Evolutionary conservation across 1,284 basidiomycete species (phyloP).

Genomic region (Farysia itapuensis): DNA sequence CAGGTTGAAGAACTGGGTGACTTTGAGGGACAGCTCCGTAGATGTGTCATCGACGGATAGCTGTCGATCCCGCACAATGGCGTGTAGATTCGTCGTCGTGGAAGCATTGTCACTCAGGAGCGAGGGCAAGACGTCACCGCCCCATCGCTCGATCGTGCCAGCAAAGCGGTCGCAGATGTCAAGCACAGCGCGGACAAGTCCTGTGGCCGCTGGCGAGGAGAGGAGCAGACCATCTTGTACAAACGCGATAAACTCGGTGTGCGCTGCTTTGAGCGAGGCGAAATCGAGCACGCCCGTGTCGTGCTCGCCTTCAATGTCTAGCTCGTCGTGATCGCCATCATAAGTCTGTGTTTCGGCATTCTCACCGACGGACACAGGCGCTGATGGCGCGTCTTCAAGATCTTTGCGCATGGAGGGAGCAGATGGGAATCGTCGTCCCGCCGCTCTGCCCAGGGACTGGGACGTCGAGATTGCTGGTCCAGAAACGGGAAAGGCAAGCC

Average conservation of each 20-base stretch:
- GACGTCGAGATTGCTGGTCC: conserved; percentile 19
- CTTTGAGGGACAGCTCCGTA: conserved; percentile 63
- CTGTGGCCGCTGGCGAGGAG: conserved; percentile 67
- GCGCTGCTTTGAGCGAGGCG: conserved; percentile 76
- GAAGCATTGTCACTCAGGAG: conserved; percentile 74
- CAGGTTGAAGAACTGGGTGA: conserved; percentile 24
- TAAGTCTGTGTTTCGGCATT: too few species aligned
- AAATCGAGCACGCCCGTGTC: conserved; percentile 68
- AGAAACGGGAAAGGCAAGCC: conserved; percentile 27
- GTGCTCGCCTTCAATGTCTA: too few species aligned
- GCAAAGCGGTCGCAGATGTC: conserved; percentile 77
- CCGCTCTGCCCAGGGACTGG: conserved; percentile 1
- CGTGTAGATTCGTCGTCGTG: conserved; percentile 66
- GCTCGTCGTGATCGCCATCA: too few species aligned
- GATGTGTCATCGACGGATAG: conserved; percentile 72
- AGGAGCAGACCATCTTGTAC: conserved; percentile 78
- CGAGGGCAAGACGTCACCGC: conserved; percentile 83
- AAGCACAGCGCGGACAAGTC: conserved; percentile 70
- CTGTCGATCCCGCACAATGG: conserved; percentile 69
- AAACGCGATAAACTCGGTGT: conserved; percentile 77
- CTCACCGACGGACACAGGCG: too few species aligned
- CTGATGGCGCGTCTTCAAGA: conserved; percentile 17
- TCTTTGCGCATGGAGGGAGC: conserved; percentile 21
- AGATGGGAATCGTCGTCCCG: conserved; percentile 22
- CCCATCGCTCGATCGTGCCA: conserved; percentile 82